Percentiles rank a stretch among this genome's conserved stretches.
Conservation (phyloP, 2,329 filamentous ascomycete genomes). For the Leptographium lundbergii region DNA sequence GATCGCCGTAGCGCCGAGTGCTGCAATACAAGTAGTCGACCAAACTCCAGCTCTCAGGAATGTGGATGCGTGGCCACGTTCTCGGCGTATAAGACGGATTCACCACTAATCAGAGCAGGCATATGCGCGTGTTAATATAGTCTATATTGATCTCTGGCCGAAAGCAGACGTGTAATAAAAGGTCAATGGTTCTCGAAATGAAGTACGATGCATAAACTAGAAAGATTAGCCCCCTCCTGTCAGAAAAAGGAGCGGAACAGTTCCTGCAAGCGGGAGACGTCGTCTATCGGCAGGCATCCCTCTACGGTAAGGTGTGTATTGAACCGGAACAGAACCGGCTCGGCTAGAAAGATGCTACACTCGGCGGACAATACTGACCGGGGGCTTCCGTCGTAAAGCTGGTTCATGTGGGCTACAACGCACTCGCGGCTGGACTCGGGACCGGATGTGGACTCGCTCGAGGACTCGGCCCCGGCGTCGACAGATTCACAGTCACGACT, state of each 20-base stretch:
- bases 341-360: constrained; percentile 13
- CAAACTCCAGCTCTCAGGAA: not conserved
- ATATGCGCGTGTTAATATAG: not conserved
- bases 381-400: not conserved
- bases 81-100: not conserved
- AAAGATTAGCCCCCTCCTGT: not conserved
- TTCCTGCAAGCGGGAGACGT: not conserved
- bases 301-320: constrained; percentile 14
- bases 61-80: not conserved
- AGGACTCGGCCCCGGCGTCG: not conserved
- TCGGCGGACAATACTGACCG: constrained; percentile 4
- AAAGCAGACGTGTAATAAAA: not conserved
- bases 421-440: not conserved
- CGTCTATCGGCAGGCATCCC: constrained; percentile 2
- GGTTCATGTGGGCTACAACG: not conserved
- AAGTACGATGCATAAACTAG: not conserved
- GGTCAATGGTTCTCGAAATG: not conserved
- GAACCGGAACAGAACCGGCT: constrained; percentile 12
- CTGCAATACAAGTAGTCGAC: too few species aligned
- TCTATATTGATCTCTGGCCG: not conserved
- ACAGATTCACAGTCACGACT: not conserved
- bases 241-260: not conserved
- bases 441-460: not conserved
- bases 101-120: not conserved
- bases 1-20: not conserved